Base-by-base conservation (phyloP, 257 asterid genomes). In the Solanum boliviense region DNA sequence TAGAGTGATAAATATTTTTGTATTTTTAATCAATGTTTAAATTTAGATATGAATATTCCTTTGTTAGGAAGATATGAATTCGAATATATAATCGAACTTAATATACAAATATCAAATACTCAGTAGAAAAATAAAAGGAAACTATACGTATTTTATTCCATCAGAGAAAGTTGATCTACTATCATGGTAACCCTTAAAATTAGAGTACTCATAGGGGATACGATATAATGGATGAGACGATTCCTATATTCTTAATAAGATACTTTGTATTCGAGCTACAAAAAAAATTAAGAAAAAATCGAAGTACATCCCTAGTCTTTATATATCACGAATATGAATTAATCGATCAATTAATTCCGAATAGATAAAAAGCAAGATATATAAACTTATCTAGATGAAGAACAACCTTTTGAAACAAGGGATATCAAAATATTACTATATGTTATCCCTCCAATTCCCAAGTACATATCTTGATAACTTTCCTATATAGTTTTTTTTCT, bases 11-110 rank as follows among this genome's bases (percentile, higher is more conserved):
- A 70, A 7, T 31, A 15, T 71, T 1, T 13, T 0, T 70, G 0
- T 70, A 7, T 31, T 0, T 4, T 71, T 71, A 31, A 31, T 16
- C 0, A 16, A 0, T 0, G 0, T 27, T 68, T 16, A 1, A 27
- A 5, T 65, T 65, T 2, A 10, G 8, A 65, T 11, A 65, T 25
- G 15, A 65, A 65, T 10, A 2, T n/a, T 65, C 0, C 32, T 62
- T n/a, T 10, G 7, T 62, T 62, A 62, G 31, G 0, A 9, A 23
- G 18, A n/a, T 0, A 12, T 23, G 6, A n/a, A 65, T n/a, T 65
- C 7, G 1, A 65, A n/a, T n/a, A 65, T 11, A 4, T 65, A 65
- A n/a, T 65, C 72, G 0, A 1, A 65, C 3, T 25, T 4, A 5
- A 39, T 11, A 25, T 11, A 25, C 4, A 10, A 12, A 10, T 5